A percentile compares a stretch with the other conserved stretches of the same genome.
These are phyloP conservation scores for Skeletonema costatum DNA, from an alignment of 108 stramenopile genomes.

Conservation along the genomic window DNA sequence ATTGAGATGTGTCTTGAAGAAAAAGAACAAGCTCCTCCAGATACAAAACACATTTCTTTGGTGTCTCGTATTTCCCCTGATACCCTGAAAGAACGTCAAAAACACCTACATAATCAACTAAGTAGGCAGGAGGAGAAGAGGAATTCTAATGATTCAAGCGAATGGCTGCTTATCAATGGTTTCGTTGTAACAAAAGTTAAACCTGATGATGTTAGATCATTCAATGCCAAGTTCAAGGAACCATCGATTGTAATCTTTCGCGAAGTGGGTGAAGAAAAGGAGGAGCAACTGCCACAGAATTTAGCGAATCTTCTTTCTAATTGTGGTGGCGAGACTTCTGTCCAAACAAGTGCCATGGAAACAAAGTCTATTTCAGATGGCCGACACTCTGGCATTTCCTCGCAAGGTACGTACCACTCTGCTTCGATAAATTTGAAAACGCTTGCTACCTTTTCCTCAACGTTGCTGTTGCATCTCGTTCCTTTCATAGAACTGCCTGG, in stretches of 20 bases:
- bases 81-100: conserved; percentile 21
- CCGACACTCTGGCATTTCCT: conserved; percentile 13
- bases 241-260: conserved; percentile 56
- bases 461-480: neutral
- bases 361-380: conserved; percentile 59
- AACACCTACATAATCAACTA: conserved; percentile 37
- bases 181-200: conserved; percentile 61
- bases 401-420: conserved; percentile 14
- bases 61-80: conserved; percentile 13
- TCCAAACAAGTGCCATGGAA: conserved; percentile 60
- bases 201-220: conserved; percentile 78
- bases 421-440: neutral
- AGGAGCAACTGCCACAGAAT: neutral
- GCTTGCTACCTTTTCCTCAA: neutral
- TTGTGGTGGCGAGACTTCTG: neutral
- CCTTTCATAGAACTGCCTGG: conserved; percentile 38
- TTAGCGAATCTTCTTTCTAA: neutral
- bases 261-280: conserved; percentile 20
- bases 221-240: conserved; percentile 74
- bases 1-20: conserved; percentile 25
- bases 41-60: conserved; percentile 17
- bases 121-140: conserved; percentile 2
- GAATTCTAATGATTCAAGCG: conserved; percentile 15
- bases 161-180: conserved; percentile 86
- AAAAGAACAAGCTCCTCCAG: conserved; percentile 7